Base-by-base conservation (phyloP, 768 basidiomycete genomes). In the Leccinum fibrillosum region DNA sequence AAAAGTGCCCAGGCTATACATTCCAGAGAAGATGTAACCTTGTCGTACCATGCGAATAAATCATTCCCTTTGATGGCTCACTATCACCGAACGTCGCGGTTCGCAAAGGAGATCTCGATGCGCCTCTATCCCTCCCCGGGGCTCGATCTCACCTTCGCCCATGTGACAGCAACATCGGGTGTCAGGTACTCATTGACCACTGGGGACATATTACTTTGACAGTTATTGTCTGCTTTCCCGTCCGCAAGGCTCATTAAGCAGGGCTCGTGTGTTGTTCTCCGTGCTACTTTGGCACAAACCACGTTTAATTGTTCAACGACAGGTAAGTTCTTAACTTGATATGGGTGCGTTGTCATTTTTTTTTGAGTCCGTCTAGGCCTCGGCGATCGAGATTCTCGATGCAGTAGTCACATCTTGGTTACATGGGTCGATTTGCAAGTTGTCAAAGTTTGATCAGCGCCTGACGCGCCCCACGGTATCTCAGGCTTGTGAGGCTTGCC, bases 41-140 rank as follows among this genome's bases (percentile, higher is more conserved):
- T 9, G n/a, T 69, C 49, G 69, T 11, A 56, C 69, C 52, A 62
- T 74, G 21, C 4, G 78, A 79, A 64, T 86, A 84, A 19, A 83
- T 76, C 65, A 79, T 68, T 1, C 85, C 82, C 39, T 76, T 70
- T 0, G 83, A 83, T 0, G 85, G 83, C 57, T 85, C 72, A 62
- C 86, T 78, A 0, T 83, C 82, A 54, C 85, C 84, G 15, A 74
- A 65, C 17, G 67, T 68, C 1, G 82, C 83, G 7, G 80, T 80
- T 47, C 75, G 74, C 25, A 80, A 65, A 12, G 83, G 83, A 56
- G 9, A 49, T 26, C 2, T 48, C 75, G 68, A 25, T 70, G 63
- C 6, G 74, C 75, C 52, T 77, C 67, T 1, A 77, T 69, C 59
- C 71, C 57, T 79, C 74, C 15, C 35, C 15, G 5, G 5, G 34